Percentiles rank a stretch among this genome's conserved stretches.
These are phyloP conservation scores for Chrysanthemum seticuspe DNA, from an alignment of 129 eudicot genomes.

Conservation along the genomic window DNA sequence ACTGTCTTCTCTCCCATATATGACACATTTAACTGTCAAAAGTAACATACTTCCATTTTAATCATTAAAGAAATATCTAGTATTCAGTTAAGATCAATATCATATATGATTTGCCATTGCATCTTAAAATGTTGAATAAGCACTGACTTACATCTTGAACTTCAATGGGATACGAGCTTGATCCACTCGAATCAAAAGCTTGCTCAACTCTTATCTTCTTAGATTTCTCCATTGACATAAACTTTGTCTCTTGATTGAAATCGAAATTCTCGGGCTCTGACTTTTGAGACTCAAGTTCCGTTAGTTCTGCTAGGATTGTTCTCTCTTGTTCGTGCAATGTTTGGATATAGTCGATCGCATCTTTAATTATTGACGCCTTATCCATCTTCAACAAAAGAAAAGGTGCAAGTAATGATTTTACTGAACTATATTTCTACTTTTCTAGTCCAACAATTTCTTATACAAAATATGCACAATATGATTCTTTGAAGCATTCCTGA, in stretches of 20 bases:
- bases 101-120: background rate
- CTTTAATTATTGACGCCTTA: slow-evolving; percentile 82
- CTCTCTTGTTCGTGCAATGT: slow-evolving; percentile 62
- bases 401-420: background rate
- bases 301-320: slow-evolving; percentile 50
- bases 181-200: slow-evolving; percentile 26
- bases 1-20: slow-evolving; percentile 60
- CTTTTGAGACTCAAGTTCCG: slow-evolving; percentile 45
- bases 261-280: slow-evolving; percentile 16
- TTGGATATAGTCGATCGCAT: slow-evolving; percentile 72
- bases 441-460: too few species aligned
- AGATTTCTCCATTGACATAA: slow-evolving; percentile 24
- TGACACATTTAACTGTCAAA: slow-evolving; percentile 53
- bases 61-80: background rate
- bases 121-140: background rate
- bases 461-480: too few species aligned
- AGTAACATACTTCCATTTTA: background rate
- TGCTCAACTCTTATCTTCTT: slow-evolving; percentile 45
- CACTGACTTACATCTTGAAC: slow-evolving; percentile 52
- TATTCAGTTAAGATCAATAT: background rate
- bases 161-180: slow-evolving; percentile 52
- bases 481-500: too few species aligned
- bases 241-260: slow-evolving; percentile 26
- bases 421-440: too few species aligned
- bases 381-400: slow-evolving; percentile 55